phyloP scores from a whole-genome alignment of 1,284 basidiomycete genomes.

The Moesziomyces sp. region DNA sequence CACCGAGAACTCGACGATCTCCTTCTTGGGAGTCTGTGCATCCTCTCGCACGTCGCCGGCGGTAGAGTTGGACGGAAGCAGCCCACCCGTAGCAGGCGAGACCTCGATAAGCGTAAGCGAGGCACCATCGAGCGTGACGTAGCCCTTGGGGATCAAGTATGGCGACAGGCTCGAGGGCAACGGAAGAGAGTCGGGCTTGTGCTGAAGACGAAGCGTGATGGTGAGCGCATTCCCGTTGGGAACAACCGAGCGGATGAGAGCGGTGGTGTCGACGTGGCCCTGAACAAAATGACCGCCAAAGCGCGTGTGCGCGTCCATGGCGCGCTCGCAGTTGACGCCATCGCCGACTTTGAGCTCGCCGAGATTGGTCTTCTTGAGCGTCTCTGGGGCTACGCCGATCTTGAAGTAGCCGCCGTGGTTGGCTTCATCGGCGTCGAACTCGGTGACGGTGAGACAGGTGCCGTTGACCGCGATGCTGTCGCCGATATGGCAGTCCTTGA shows the following conservation, averaged over 20 bases:
- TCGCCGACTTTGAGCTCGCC: slow-evolving; percentile 79
- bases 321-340: slow-evolving; percentile 92
- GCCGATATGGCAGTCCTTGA: slow-evolving; percentile 90
- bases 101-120: slow-evolving; percentile 91
- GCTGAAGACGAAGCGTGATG: slow-evolving; percentile 77
- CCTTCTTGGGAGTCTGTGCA: slow-evolving; percentile 32
- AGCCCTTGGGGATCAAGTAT: slow-evolving; percentile 95
- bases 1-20: slow-evolving; percentile 65
- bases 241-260: slow-evolving; percentile 70
- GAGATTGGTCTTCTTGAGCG: slow-evolving; percentile 87
- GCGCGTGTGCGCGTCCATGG: slow-evolving; percentile 86
- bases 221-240: slow-evolving; percentile 87
- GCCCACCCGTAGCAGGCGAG: slow-evolving; percentile 58
- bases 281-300: slow-evolving; percentile 99
- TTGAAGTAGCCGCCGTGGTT: slow-evolving; percentile 74
- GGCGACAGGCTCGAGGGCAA: slow-evolving; percentile 78
- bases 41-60: slow-evolving; percentile 45
- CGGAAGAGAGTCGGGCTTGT: slow-evolving; percentile 69
- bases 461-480: slow-evolving; percentile 93
- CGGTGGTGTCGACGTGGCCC: slow-evolving; percentile 82
- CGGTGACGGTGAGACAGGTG: slow-evolving; percentile 85
- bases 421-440: slow-evolving; percentile 72
- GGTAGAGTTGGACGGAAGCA: slow-evolving; percentile 48
- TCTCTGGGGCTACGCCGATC: slow-evolving; percentile 95
- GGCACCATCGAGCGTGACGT: slow-evolving; percentile 92